Evolutionary conservation across 2,329 filamentous ascomycete genomes (phyloP).

Genomic region (Calonectria pteridis): DNA sequence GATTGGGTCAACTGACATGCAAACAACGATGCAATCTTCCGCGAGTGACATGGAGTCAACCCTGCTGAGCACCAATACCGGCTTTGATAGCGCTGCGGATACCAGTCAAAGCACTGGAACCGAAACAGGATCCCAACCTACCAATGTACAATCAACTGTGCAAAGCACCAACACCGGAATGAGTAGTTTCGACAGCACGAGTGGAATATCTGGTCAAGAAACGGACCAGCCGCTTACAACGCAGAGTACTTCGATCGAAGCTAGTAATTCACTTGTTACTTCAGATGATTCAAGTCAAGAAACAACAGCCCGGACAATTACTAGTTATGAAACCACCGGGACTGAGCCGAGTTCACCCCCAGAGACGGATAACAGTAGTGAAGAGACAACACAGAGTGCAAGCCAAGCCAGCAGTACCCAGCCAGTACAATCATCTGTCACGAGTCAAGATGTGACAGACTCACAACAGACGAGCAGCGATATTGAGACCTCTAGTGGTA

Average conservation of each 20-base stretch:
- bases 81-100: too few species aligned
- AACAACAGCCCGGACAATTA: not conserved
- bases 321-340: not conserved
- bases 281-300: not conserved
- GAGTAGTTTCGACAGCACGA: too few species aligned
- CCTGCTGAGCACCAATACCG: not conserved
- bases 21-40: not conserved
- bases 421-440: not conserved
- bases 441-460: not conserved
- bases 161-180: not conserved
- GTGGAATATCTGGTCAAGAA: not conserved
- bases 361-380: not conserved
- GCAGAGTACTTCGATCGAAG: not conserved
- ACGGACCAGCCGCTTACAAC: not conserved
- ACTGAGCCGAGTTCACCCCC: not conserved
- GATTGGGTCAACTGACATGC: not conserved
- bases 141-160: not conserved
- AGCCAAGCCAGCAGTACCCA: not conserved
- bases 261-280: not conserved
- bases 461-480: not conserved
- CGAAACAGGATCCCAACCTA: not conserved
- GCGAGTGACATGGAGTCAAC: not conserved
- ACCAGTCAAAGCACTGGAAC: not conserved
- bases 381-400: not conserved
- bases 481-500: not conserved